Percentiles rank a stretch among this genome's conserved stretches.
phyloP scores from a whole-genome alignment of 306 rosid genomes.

The Citrullus amarus region DNA sequence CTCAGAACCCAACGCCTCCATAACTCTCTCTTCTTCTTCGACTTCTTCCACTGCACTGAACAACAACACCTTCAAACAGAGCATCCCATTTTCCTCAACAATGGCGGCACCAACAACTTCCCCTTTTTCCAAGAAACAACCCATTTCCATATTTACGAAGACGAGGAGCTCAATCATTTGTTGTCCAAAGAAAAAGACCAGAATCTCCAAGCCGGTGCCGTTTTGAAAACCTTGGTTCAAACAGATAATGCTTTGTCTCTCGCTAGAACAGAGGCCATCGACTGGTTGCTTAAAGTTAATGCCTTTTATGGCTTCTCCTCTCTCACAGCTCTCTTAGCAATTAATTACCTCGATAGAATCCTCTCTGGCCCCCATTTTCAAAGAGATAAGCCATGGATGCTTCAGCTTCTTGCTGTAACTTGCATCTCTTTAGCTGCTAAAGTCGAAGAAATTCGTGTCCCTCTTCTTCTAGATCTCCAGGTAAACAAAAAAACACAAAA shows the following conservation, averaged over 20 bases:
- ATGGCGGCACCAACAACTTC: background rate
- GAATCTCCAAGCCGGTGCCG: background rate
- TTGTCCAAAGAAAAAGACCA: constrained; percentile 6
- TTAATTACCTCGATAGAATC: constrained; percentile 64
- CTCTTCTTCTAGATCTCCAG: constrained; percentile 87
- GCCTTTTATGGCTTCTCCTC: constrained; percentile 63
- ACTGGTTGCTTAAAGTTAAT: constrained; percentile 75
- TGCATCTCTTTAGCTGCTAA: constrained; percentile 92
- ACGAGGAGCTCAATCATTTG: background rate
- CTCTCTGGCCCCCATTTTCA: constrained; percentile 50
- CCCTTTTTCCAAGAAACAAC: background rate
- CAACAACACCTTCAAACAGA: background rate
- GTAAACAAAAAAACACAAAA: constrained; percentile 15
- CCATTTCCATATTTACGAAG: background rate
- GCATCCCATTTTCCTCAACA: background rate
- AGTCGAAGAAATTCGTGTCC: constrained; percentile 88
- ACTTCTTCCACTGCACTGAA: constrained; percentile 3
- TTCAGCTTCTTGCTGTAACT: constrained; percentile 76
- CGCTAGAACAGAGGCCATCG: constrained; percentile 49
- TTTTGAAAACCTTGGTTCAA: background rate
- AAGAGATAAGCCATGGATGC: constrained; percentile 77
- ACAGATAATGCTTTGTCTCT: background rate
- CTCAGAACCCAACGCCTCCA: background rate
- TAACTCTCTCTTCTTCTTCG: background rate
- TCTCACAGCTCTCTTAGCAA: constrained; percentile 70